Evolutionary conservation across 2,329 filamentous ascomycete genomes (phyloP).

Genomic region (Apiospora aurea): DNA sequence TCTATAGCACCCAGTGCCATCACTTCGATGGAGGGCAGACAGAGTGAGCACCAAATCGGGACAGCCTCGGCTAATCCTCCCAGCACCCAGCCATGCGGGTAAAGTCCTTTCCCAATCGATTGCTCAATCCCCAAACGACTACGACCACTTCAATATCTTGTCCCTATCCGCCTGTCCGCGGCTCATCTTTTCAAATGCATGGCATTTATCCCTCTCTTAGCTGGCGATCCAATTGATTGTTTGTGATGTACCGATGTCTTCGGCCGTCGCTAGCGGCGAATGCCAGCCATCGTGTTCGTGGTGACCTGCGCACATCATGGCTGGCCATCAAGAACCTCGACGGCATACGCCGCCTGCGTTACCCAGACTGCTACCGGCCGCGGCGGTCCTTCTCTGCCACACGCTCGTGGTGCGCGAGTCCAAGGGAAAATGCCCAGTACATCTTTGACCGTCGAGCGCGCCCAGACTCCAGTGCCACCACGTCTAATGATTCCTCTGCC

Average conservation of each 20-base stretch:
- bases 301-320: neutral
- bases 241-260: slow-evolving; percentile 1
- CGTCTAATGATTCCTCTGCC: no score
- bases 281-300: no score
- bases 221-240: neutral
- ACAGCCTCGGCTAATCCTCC: neutral
- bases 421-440: neutral
- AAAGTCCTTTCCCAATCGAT: neutral
- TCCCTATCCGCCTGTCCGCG: neutral
- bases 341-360: neutral
- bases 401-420: neutral
- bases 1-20: neutral
- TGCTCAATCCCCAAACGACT: neutral
- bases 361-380: neutral
- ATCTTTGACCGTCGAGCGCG: neutral
- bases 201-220: neutral
- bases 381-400: neutral
- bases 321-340: neutral
- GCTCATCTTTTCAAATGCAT: neutral
- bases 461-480: no score
- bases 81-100: neutral
- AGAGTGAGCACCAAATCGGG: neutral
- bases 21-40: neutral
- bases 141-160: neutral
- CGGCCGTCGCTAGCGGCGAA: neutral